Evolutionary conservation across 2,329 filamentous ascomycete genomes (phyloP).

Genomic region (Chalara sp.): DNA sequence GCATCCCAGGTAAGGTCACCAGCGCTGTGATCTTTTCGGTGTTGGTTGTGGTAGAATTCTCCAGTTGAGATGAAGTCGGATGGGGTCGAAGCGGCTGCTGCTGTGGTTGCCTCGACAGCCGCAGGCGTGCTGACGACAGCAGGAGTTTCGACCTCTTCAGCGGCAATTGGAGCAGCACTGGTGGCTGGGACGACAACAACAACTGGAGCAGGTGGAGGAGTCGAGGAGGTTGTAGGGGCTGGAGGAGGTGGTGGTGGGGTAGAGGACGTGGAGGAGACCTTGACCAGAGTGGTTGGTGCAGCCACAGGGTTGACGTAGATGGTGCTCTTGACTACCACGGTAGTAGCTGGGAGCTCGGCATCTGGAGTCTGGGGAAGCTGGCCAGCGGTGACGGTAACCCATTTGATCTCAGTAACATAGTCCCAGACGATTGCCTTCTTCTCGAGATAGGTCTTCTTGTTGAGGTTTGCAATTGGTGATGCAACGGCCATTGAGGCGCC

Average conservation of each 20-base stretch:
- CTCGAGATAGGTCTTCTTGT: slow-evolving; percentile 22
- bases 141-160: slow-evolving; percentile 5
- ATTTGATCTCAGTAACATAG: slow-evolving; percentile 28
- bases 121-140: slow-evolving; percentile 6
- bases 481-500: slow-evolving; percentile 28
- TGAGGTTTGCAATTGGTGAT: slow-evolving; percentile 19
- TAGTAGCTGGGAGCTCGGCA: not conserved
- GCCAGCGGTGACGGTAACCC: slow-evolving; percentile 31
- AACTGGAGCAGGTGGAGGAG: slow-evolving; percentile 5
- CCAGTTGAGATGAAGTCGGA: slow-evolving; percentile 14
- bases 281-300: not conserved
- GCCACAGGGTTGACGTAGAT: slow-evolving; percentile 1
- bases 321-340: slow-evolving; percentile 11
- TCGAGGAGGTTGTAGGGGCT: slow-evolving; percentile 4
- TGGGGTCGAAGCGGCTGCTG: slow-evolving; percentile 6
- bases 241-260: slow-evolving; percentile 8
- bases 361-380: not conserved
- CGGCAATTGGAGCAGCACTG: slow-evolving; percentile 7
- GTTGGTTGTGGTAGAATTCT: slow-evolving; percentile 65
- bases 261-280: not conserved
- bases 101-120: slow-evolving; percentile 6
- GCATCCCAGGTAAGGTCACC: slow-evolving; percentile 58
- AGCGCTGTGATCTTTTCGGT: slow-evolving; percentile 77
- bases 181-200: slow-evolving; percentile 3
- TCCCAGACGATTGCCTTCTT: slow-evolving; percentile 20